Conservation (phyloP, 2,329 filamentous ascomycete species). For the Cordyceps militaris region DNA sequence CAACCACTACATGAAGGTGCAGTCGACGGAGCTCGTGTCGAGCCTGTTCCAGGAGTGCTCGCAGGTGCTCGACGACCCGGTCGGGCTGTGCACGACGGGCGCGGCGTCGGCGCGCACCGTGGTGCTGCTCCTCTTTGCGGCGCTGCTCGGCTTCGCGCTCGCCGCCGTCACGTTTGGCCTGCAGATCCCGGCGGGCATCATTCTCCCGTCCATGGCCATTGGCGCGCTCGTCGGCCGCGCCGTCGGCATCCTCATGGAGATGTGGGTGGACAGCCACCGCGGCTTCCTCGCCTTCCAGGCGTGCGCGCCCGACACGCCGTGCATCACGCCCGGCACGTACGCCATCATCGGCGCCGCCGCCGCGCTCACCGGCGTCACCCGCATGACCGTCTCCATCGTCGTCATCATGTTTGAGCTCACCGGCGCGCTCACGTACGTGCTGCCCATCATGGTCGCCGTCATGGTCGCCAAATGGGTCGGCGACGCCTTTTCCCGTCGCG, state of each 20-base stretch:
- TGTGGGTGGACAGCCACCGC: conserved; percentile 75
- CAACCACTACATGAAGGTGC: conserved; percentile 91
- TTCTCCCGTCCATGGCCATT: conserved; percentile 92
- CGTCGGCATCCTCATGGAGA: conserved; percentile 80
- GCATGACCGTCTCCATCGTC: conserved; percentile 96
- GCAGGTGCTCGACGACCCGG: conserved; percentile 72
- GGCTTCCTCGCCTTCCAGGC: conserved; percentile 64
- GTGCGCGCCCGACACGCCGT: conserved; percentile 79
- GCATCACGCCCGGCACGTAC: conserved; percentile 90
- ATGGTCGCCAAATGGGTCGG: conserved; percentile 99
- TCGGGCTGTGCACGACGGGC: conserved; percentile 84
- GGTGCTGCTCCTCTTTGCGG: conserved; percentile 72
- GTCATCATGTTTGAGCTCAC: conserved; percentile 99
- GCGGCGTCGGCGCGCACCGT: conserved; percentile 77
- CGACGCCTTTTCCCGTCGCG: conserved; percentile 83
- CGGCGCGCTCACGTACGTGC: conserved; percentile 87
- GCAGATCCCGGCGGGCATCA: conserved; percentile 90
- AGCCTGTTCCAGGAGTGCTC: conserved; percentile 88
- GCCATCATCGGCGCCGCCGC: conserved; percentile 94
- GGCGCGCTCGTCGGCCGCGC: conserved; percentile 86
- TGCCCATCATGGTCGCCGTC: conserved; percentile 98
- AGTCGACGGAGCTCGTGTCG: conserved; percentile 85
- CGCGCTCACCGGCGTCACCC: conserved; percentile 85
- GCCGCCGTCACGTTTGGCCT: conserved; percentile 87
- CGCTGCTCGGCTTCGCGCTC: conserved; percentile 76